Conservation (phyloP, 805 yeast genomes). For the Yamadazyma nakazawae region DNA sequence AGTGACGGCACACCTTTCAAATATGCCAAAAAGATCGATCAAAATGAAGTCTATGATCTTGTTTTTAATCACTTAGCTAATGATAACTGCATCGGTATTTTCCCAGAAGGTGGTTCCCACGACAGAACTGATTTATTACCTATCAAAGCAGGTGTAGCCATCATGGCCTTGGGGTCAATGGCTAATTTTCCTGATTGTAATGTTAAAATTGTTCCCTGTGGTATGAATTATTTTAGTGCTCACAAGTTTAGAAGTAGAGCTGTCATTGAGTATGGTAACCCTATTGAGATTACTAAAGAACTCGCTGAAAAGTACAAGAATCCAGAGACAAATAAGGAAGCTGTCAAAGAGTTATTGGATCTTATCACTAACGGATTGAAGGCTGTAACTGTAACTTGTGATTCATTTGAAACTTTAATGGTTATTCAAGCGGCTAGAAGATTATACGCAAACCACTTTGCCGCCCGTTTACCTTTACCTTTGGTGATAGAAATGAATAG, state of each 20-base stretch:
- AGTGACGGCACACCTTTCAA: constrained; percentile 56
- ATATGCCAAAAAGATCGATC: constrained; percentile 81
- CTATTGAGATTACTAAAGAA: constrained; percentile 57
- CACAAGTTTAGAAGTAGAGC: constrained; percentile 95
- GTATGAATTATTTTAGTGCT: constrained; percentile 95
- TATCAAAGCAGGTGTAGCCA: constrained; percentile 94
- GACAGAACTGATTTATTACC: constrained; percentile 91
- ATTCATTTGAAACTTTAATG: constrained; percentile 85
- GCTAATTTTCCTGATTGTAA: constrained; percentile 69
- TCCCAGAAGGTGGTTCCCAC: constrained; percentile 98
- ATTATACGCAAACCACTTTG: constrained; percentile 73
- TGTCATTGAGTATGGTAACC: constrained; percentile 90
- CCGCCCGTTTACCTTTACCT: constrained; percentile 71
- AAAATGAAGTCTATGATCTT: constrained; percentile 72
- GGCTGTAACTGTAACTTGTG: constrained; percentile 84
- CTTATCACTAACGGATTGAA: constrained; percentile 68
- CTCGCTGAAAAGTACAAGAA: constrained; percentile 63
- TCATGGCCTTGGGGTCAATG: constrained; percentile 96
- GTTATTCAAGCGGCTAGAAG: constrained; percentile 91
- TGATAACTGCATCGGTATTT: constrained; percentile 85
- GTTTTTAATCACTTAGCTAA: constrained; percentile 82
- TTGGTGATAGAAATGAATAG: constrained; percentile 89
- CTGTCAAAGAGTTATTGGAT: constrained; percentile 69
- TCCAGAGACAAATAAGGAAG: constrained; percentile 66
- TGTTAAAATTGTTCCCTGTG: constrained; percentile 91